Percentiles rank a stretch among this genome's conserved stretches.
These are phyloP conservation scores for Ascochyta rabiei DNA, from an alignment of 2,329 filamentous ascomycete species.

Conservation along the genomic window DNA sequence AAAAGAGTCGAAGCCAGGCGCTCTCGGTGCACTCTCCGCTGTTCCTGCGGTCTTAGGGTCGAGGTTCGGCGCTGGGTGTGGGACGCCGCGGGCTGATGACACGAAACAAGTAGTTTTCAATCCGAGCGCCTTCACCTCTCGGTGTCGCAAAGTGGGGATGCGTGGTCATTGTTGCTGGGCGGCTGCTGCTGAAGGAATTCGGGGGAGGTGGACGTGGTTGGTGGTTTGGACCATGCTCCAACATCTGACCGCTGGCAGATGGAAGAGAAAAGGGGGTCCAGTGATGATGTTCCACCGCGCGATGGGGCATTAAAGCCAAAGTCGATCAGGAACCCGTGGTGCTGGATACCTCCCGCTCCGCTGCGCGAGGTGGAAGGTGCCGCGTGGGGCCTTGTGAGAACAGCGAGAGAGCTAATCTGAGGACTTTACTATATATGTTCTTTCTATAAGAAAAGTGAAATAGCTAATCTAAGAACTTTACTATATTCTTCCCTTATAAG, in stretches of 20 bases:
- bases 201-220: background rate
- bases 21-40: slow-evolving; percentile 10
- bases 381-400: slow-evolving; percentile 39
- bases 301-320: slow-evolving; percentile 44
- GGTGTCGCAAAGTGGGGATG: slow-evolving; percentile 25
- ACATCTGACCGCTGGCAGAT: slow-evolving; percentile 20
- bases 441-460: too few species aligned
- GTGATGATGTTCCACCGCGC: slow-evolving; percentile 40
- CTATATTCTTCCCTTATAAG: too few species aligned
- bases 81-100: slow-evolving; percentile 30
- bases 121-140: slow-evolving; percentile 36
- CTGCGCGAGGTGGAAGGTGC: slow-evolving; percentile 8
- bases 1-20: slow-evolving; percentile 43
- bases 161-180: slow-evolving; percentile 36
- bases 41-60: background rate
- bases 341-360: slow-evolving; percentile 16
- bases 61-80: too few species aligned
- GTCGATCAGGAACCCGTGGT: slow-evolving; percentile 39
- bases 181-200: background rate
- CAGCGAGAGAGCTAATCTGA: slow-evolving; percentile 47
- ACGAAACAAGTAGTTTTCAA: slow-evolving; percentile 44
- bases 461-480: too few species aligned
- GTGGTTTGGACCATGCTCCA: slow-evolving; percentile 7
- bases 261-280: slow-evolving; percentile 28
- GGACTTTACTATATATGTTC: too few species aligned